phyloP scores from a whole-genome alignment of 192 early-diverging fungal genomes.

The Coemansia sp. region DNA sequence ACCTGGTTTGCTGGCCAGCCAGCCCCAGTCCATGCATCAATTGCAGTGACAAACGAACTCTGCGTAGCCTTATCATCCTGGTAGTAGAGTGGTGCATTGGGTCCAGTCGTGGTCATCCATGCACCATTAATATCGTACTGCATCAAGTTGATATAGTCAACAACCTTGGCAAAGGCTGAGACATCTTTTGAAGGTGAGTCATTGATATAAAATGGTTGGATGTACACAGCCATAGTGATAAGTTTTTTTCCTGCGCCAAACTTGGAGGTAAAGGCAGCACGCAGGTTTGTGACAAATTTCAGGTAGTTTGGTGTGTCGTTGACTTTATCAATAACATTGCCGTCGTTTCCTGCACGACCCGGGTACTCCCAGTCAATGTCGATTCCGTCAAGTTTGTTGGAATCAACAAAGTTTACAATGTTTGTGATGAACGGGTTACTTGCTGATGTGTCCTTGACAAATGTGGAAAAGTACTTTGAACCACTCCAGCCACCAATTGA shows the following conservation, averaged over 20 bases:
- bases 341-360: constrained; percentile 28
- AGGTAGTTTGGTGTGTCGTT: constrained; percentile 67
- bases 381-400: constrained; percentile 63
- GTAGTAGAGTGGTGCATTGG: constrained; percentile 59
- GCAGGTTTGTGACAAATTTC: constrained; percentile 59
- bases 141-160: constrained; percentile 69
- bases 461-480: constrained; percentile 51
- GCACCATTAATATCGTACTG: constrained; percentile 61
- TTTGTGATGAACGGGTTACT: constrained; percentile 50
- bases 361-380: constrained; percentile 78
- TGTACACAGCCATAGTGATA: constrained; percentile 62
- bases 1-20: constrained; percentile 63
- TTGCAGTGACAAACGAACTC: constrained; percentile 52
- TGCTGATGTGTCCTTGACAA: constrained; percentile 28
- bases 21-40: constrained; percentile 58
- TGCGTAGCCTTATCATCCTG: constrained; percentile 32
- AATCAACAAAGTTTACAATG: constrained; percentile 50
- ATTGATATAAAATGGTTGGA: constrained; percentile 58
- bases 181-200: constrained; percentile 53
- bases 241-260: constrained; percentile 52
- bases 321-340: constrained; percentile 41
- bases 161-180: constrained; percentile 59
- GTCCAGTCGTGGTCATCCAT: constrained; percentile 58
- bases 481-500: constrained; percentile 73
- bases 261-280: constrained; percentile 45